phyloP scores from a whole-genome alignment of 1,284 basidiomycete genomes.

The Austroboletus niveus region DNA sequence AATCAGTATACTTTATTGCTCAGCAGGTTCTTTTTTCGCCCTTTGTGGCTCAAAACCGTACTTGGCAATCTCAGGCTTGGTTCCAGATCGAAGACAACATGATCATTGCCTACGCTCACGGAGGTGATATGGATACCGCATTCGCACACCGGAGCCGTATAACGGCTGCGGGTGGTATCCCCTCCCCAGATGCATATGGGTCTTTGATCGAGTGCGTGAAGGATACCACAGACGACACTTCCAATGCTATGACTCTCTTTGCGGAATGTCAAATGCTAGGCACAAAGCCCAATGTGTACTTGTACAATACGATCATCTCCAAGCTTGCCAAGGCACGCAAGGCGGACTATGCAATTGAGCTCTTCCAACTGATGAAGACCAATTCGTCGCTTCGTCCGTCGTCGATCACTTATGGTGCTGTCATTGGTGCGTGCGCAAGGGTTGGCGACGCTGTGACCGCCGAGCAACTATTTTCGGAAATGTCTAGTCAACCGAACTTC shows the following conservation, averaged over 20 bases:
- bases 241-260: slow-evolving; percentile 82
- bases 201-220: slow-evolving; percentile 84
- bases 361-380: slow-evolving; percentile 85
- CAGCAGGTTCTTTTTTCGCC: slow-evolving; percentile 56
- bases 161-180: slow-evolving; percentile 73
- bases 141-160: slow-evolving; percentile 81
- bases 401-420: slow-evolving; percentile 92
- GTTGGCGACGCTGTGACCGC: slow-evolving; percentile 89
- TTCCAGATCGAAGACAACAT: slow-evolving; percentile 82
- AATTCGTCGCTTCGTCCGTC: slow-evolving; percentile 59
- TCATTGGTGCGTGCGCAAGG: slow-evolving; percentile 92
- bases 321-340: slow-evolving; percentile 92
- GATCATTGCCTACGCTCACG: slow-evolving; percentile 81
- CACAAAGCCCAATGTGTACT: slow-evolving; percentile 77
- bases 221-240: slow-evolving; percentile 92
- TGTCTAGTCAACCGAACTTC: slow-evolving; percentile 75
- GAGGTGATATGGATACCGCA: slow-evolving; percentile 76
- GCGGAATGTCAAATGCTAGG: slow-evolving; percentile 73
- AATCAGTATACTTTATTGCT: slow-evolving; percentile 67
- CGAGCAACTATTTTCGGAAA: slow-evolving; percentile 83
- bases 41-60: slow-evolving; percentile 41
- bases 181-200: slow-evolving; percentile 87
- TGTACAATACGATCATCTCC: slow-evolving; percentile 96
- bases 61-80: slow-evolving; percentile 64
- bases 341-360: slow-evolving; percentile 81